These are phyloP conservation scores for Stentor roeselii DNA, from an alignment of 73 alveolate genomes.

Conservation along the genomic window DNA sequence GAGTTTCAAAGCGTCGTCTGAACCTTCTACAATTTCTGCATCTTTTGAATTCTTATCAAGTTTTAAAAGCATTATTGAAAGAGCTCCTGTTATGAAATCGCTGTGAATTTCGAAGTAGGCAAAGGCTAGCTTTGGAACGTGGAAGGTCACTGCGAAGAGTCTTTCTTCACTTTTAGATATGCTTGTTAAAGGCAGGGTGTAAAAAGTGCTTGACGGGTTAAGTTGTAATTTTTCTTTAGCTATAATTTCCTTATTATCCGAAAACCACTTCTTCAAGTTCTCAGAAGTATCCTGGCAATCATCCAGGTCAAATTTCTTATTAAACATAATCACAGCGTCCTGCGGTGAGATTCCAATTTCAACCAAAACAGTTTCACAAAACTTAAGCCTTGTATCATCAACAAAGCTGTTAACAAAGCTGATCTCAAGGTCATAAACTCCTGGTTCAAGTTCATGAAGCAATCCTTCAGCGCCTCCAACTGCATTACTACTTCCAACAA, in stretches of 20 bases:
- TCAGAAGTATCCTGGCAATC: neutral
- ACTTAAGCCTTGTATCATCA: slow-evolving; percentile 7
- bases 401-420: neutral
- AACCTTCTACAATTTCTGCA: neutral
- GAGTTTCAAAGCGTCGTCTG: neutral
- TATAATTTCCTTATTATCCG: neutral
- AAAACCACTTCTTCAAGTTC: neutral
- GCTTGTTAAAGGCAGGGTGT: neutral
- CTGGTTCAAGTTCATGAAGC: neutral
- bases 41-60: neutral
- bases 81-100: neutral
- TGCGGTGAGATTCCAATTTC: slow-evolving; percentile 21
- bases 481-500: slow-evolving; percentile 5
- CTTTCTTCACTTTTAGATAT: neutral
- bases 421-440: neutral
- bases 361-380: slow-evolving; percentile 19
- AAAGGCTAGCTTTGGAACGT: neutral
- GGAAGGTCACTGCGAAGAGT: neutral
- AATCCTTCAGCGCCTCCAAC: slow-evolving; percentile 13
- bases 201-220: neutral
- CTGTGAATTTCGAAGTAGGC: neutral
- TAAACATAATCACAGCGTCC: neutral
- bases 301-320: neutral
- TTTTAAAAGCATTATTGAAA: neutral
- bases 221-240: neutral